Conservation (phyloP, 1,284 basidiomycete genomes). For the Chalciporus piperatoides region DNA sequence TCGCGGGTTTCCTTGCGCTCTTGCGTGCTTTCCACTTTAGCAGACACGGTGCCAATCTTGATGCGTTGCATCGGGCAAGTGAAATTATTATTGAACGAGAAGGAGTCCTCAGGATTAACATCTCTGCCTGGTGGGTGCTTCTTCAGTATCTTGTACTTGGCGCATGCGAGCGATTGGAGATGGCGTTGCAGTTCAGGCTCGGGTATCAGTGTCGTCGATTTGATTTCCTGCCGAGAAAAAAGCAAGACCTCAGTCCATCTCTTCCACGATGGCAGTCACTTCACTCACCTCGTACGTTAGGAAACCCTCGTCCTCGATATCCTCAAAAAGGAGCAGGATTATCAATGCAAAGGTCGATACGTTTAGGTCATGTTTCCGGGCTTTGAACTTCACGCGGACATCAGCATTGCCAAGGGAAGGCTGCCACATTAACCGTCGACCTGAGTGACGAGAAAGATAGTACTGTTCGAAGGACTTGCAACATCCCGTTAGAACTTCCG, state of each 20-base stretch:
- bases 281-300: constrained; percentile 66
- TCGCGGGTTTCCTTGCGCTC: constrained; percentile 93
- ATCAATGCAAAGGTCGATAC: constrained; percentile 90
- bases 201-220: constrained; percentile 68
- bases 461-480: constrained; percentile 84
- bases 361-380: constrained; percentile 84
- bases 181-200: constrained; percentile 85
- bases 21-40: constrained; percentile 79
- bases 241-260: neutral
- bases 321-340: constrained; percentile 87
- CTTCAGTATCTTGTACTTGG: constrained; percentile 91
- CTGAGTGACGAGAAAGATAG: constrained; percentile 87
- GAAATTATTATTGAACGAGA: constrained; percentile 88
- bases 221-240: constrained; percentile 54
- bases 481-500: constrained; percentile 58
- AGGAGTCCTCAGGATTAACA: constrained; percentile 71
- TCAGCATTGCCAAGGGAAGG: constrained; percentile 91
- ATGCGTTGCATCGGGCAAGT: constrained; percentile 81
- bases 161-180: constrained; percentile 94
- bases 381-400: constrained; percentile 80
- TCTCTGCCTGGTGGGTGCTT: constrained; percentile 91
- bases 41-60: constrained; percentile 91
- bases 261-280: neutral
- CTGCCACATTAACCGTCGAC: constrained; percentile 92
- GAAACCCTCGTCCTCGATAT: constrained; percentile 61